Percentiles rank a stretch among this genome's conserved stretches.
Evolutionary conservation across 192 early-diverging fungal species (phyloP).

Genomic region (Dimargaris cristalligena): DNA sequence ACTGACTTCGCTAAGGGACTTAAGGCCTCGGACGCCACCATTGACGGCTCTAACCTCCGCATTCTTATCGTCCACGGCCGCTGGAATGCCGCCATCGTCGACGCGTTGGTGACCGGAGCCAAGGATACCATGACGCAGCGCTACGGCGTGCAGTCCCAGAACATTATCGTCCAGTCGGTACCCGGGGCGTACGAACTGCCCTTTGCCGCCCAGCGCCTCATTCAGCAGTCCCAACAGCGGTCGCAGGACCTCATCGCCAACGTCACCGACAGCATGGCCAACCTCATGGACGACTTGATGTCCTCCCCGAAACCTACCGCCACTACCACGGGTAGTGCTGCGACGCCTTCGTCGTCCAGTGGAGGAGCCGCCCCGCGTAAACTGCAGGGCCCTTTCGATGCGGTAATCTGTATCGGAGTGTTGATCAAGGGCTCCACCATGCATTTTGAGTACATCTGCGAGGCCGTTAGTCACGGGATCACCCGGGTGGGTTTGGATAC

Average conservation of each 20-base stretch:
- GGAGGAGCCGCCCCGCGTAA: no score
- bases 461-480: conserved; percentile 77
- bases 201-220: conserved; percentile 61
- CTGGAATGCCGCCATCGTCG: conserved; percentile 83
- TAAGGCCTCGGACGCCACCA: conserved; percentile 26
- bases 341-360: conserved; percentile 10
- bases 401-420: conserved; percentile 86
- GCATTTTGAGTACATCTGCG: conserved; percentile 99
- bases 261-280: conserved; percentile 28
- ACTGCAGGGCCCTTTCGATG: conserved; percentile 52
- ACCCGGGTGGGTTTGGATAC: conserved; percentile 93
- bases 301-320: conserved; percentile 12
- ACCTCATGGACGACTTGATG: conserved; percentile 23
- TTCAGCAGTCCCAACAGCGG: conserved; percentile 44
- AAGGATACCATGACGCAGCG: conserved; percentile 39
- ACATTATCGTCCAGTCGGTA: conserved; percentile 65
- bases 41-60: conserved; percentile 48
- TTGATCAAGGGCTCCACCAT: conserved; percentile 98
- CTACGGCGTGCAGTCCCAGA: conserved; percentile 45
- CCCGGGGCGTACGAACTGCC: conserved; percentile 94
- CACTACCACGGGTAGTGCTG: conserved; percentile 8
- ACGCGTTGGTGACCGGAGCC: conserved; percentile 61
- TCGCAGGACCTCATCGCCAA: conserved; percentile 33
- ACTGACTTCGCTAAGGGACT: conserved; percentile 57
- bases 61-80: conserved; percentile 80